A percentile compares a stretch with the other conserved stretches of the same genome.
Evolutionary conservation across 2,329 filamentous ascomycete genomes (phyloP).

Genomic region (Aureobasidium pullulans): DNA sequence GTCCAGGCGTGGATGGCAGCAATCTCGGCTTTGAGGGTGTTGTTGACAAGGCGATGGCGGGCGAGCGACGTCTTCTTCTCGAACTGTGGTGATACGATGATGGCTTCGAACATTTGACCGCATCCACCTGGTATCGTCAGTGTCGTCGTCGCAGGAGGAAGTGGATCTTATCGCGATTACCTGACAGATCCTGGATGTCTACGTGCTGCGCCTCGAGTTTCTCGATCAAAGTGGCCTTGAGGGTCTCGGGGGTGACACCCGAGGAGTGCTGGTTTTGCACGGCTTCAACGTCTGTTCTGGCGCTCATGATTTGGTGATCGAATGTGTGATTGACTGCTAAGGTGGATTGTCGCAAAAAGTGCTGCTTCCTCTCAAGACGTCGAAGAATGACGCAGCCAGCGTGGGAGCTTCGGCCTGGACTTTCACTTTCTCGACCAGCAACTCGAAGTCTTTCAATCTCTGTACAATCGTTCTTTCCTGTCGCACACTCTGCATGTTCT

Average conservation of each 20-base stretch:
- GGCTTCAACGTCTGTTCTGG: constrained; percentile 35
- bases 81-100: constrained; percentile 53
- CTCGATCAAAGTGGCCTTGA: constrained; percentile 61
- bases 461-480: neutral
- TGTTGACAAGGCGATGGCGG: constrained; percentile 79
- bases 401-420: neutral
- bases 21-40: constrained; percentile 76
- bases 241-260: constrained; percentile 63
- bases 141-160: too few species aligned
- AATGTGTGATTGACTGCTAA: neutral
- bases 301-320: constrained; percentile 32
- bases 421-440: neutral
- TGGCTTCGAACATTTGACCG: constrained; percentile 62
- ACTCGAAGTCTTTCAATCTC: neutral
- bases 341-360: constrained; percentile 7
- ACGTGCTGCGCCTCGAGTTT: constrained; percentile 70
- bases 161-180: constrained; percentile 42
- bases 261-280: constrained; percentile 41
- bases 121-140: constrained; percentile 51
- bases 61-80: constrained; percentile 61
- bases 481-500: constrained; percentile 20
- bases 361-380: neutral
- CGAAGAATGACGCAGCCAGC: neutral
- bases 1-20: constrained; percentile 91
- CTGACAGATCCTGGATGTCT: constrained; percentile 86